phyloP scores from a whole-genome alignment of 345 rosid genomes.

The Eutrema yunnanense region DNA sequence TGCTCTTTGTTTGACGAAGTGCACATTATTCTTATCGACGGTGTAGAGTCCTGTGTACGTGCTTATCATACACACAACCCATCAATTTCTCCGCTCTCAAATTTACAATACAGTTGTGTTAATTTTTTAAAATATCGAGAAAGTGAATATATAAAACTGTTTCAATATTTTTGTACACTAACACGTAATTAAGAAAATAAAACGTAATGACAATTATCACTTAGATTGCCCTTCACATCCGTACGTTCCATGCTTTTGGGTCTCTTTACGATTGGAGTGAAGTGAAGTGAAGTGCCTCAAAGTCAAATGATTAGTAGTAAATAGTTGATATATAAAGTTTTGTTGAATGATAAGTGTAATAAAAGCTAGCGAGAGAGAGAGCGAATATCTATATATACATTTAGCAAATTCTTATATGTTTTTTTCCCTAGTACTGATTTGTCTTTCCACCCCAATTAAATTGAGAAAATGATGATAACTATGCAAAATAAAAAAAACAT shows the following conservation, averaged over 20 bases:
- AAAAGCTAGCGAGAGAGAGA: no score
- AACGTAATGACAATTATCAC: not conserved
- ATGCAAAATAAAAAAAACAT: not conserved
- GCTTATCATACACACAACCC: no score
- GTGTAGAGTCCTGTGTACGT: no score
- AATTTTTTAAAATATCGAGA: no score
- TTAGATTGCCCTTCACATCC: conserved; percentile 6
- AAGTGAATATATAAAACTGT: no score
- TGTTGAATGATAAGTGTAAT: not conserved
- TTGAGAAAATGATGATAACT: not conserved
- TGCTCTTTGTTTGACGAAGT: no score
- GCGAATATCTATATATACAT: not conserved
- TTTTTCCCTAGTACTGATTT: not conserved
- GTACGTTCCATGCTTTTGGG: conserved; percentile 21
- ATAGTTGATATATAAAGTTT: not conserved
- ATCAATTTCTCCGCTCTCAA: no score
- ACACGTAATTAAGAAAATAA: not conserved
- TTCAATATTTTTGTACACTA: not conserved
- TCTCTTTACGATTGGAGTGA: not conserved
- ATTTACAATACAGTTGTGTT: no score
- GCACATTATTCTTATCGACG: no score
- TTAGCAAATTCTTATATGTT: not conserved
- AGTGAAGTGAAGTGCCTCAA: not conserved
- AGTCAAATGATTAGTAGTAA: not conserved
- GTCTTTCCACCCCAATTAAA: not conserved